Percentiles rank a stretch among this genome's conserved stretches.
Conservation (phyloP, 495 filamentous ascomycete genomes). For the Bryoglossum gracile region DNA sequence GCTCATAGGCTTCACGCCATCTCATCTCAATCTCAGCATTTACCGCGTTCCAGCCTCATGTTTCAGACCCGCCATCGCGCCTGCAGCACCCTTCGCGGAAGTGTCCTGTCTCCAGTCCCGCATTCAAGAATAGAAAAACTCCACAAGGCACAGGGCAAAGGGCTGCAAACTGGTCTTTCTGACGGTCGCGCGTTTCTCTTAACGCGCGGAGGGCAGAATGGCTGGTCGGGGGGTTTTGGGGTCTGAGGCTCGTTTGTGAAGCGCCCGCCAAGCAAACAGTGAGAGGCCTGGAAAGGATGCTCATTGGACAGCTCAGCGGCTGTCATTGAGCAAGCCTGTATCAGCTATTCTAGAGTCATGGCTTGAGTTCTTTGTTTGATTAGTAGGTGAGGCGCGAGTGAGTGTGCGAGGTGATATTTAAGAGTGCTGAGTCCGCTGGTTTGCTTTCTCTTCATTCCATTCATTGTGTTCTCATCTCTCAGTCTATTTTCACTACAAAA, state of each 20-base stretch:
- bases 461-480: constrained; percentile 22
- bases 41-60: too few species aligned
- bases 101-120: neutral
- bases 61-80: constrained; percentile 21
- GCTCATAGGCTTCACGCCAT: constrained; percentile 9
- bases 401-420: too few species aligned
- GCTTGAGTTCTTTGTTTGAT: neutral
- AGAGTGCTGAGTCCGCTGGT: constrained; percentile 17
- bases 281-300: neutral
- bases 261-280: constrained; percentile 15
- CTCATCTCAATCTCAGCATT: constrained; percentile 13
- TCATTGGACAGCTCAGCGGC: constrained; percentile 24
- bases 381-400: constrained; percentile 1
- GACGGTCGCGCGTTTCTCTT: constrained; percentile 19
- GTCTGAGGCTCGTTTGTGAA: constrained; percentile 18
- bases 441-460: constrained; percentile 11
- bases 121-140: constrained; percentile 14
- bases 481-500: constrained; percentile 14
- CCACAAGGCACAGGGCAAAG: too few species aligned
- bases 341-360: constrained; percentile 26
- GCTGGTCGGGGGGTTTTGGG: constrained; percentile 6
- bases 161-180: constrained; percentile 17
- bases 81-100: constrained; percentile 13
- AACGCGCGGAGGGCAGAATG: constrained; percentile 15
- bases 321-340: constrained; percentile 21